Base-by-base conservation (phyloP, 306 rosid genomes). In the Psophocarpus tetragonolobus region DNA sequence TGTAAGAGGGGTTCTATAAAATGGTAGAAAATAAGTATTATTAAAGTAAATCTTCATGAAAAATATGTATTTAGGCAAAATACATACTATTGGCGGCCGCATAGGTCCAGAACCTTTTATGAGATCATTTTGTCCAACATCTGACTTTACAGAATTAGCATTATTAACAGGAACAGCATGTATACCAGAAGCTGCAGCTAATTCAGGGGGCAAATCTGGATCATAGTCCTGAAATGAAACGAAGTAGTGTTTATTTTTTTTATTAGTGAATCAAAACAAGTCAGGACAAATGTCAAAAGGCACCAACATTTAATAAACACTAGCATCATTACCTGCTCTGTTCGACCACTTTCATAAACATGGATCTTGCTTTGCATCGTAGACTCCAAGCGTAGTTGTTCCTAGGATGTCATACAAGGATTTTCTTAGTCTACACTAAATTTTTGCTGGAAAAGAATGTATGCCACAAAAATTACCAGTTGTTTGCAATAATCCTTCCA, bases 321-420 rank as follows among this genome's bases (percentile, higher is more conserved):
- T 61, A 80, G 73, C 73, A 45, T 51, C 64, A 27, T 45, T 87
- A 92, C 99, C 91, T 92, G 96, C 84, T 92, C 99, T 71, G 97
- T 84, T 76, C 99, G 88, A 69, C 97, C 98, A 88, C 99, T 92
- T 84, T 96, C 99, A 21, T 96, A 92, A 58, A 96, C 99, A 26
- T 94, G 96, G 78, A 96, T 96, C 85, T 90, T 96, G 90, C 97
- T 92, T 88, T 96, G 99, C 99, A 96, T 96, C 5, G 99, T 96
- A 80, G 97, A 88, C 88, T 96, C 99, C 82, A 96, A 76, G 75
- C 99, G 99, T 27, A 92, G 91, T 85, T 91, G 99, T 81, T 96
- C 99, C 99, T 96, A 38, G n/a, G 82, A 74, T 80, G 65, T 38
- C 58, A 27, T 56, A 38, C 33, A 75, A 56, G 78, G n/a, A n/a